Conservation (phyloP, 768 basidiomycete genomes). For the Leucosporidium creatinivorum region DNA sequence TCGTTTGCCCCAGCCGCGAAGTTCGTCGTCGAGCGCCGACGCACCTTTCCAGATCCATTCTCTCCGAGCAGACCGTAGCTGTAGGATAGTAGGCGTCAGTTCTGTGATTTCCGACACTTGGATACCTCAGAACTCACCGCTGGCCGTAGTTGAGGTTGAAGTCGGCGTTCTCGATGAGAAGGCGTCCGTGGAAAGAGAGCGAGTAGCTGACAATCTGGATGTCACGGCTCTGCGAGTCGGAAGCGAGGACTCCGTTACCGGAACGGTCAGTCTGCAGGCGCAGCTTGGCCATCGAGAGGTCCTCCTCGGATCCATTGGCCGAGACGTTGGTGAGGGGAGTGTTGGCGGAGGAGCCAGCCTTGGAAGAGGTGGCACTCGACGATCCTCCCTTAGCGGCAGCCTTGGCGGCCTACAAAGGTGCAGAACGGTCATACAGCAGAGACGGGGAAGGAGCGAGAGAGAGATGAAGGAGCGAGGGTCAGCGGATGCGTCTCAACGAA, state of each 20-base stretch:
- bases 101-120: background rate
- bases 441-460: background rate
- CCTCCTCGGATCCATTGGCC: conserved; percentile 70
- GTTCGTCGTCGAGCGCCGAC: conserved; percentile 9
- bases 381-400: conserved; percentile 44
- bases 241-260: conserved; percentile 74
- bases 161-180: conserved; percentile 55
- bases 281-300: conserved; percentile 81
- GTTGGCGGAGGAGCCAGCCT: conserved; percentile 53
- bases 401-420: conserved; percentile 66
- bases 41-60: conserved; percentile 97
- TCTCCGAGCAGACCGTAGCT: conserved; percentile 89
- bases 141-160: conserved; percentile 82
- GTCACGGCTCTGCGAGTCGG: conserved; percentile 85
- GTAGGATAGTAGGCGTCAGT: background rate
- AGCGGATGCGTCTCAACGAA: background rate
- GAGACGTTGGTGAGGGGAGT: conserved; percentile 71
- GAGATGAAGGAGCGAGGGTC: background rate
- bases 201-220: conserved; percentile 96
- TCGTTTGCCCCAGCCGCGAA: background rate
- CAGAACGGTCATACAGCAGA: background rate
- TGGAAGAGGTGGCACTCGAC: conserved; percentile 47
- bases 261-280: conserved; percentile 83
- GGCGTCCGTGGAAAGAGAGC: conserved; percentile 91
- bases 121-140: conserved; percentile 41